Evolutionary conservation across 164 flowering plant species (phyloP), one percentile per base, ranked within the genome.

Genomic region (Annona cherimola): DNA sequence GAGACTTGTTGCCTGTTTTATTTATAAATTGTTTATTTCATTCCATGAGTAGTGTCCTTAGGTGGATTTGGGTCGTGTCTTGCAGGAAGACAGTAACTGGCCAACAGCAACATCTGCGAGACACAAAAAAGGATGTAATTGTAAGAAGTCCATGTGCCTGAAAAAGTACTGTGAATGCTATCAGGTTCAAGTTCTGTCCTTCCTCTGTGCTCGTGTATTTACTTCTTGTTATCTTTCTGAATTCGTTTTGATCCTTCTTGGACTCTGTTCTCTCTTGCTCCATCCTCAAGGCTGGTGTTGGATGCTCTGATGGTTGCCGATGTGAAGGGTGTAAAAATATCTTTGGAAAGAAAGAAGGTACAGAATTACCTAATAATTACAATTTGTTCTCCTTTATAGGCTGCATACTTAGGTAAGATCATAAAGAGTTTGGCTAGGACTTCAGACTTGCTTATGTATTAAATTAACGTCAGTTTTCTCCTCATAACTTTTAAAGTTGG

Each of bases 131-230:
- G 96, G 96, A 45, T 92, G 97, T 84, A 90, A 86, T 74, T 94
- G 97, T 87, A 94, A 90, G 84, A 94, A 78, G 83, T 91, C 98
- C 39, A 83, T 76, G 85, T 94, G 98, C 74, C 77, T 84, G 71
- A 92, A 92, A 69, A 91, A 88, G 77, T 93, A 91, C 62, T 93
- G 97, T 74, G 94, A 90, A 82, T 93, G 98, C 81, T 93, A 79
- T 79, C 94, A 90, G 93, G 96, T 91, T 55, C 57, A 43, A 66
- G 18, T 35, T 63, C 63, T 77, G 1, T 64, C 67, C 45, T 14
- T 18, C 46, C 8, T 0, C 19, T 44, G 40, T 40, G 19, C 63
- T 43, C 66, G 40, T 26, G 35, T 7, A 59, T 59, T 44, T 73
- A 57, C 67, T 19, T 68, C 26, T 26, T 14, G 4, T 42, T 6